A percentile compares a stretch with the other conserved stretches of the same genome.
Evolutionary conservation across 768 basidiomycete genomes (phyloP).

Genomic region (Boletus barrowsii): DNA sequence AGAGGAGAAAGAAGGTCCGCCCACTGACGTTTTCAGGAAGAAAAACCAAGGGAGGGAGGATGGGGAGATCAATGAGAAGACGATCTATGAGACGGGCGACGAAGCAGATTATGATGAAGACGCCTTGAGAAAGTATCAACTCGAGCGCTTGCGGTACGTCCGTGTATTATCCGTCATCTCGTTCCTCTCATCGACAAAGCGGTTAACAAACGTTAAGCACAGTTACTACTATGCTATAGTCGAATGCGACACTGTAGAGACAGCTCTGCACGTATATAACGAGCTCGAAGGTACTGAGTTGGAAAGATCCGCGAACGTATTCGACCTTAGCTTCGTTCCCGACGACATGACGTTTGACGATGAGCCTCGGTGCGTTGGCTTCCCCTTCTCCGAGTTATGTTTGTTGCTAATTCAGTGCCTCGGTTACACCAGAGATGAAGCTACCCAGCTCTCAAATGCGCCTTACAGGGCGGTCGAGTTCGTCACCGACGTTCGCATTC

Average conservation of each 20-base stretch:
- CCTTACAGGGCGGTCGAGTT: constrained; percentile 82
- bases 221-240: constrained; percentile 97
- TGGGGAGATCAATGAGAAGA: constrained; percentile 62
- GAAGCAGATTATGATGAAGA: constrained; percentile 86
- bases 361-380: constrained; percentile 56
- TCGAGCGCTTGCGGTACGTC: constrained; percentile 83
- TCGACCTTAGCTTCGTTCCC: constrained; percentile 93
- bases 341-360: constrained; percentile 84
- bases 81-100: constrained; percentile 61
- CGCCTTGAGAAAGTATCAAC: constrained; percentile 84
- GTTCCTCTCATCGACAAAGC: neutral
- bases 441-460: constrained; percentile 57
- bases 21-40: constrained; percentile 75
- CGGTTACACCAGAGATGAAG: constrained; percentile 66
- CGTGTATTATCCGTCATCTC: neutral
- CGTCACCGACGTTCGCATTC: constrained; percentile 75
- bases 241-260: constrained; percentile 74
- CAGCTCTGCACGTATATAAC: constrained; percentile 75
- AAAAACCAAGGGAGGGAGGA: constrained; percentile 34
- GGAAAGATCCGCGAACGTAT: constrained; percentile 93
- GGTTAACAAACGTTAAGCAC: constrained; percentile 14
- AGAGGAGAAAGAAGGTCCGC: constrained; percentile 91
- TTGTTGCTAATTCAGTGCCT: neutral
- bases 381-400: neutral
- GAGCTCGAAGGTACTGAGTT: constrained; percentile 95